A percentile compares a stretch with the other conserved stretches of the same genome.
phyloP scores from a whole-genome alignment of 2,329 filamentous ascomycete species.

The Ceratocystis harringtonii region DNA sequence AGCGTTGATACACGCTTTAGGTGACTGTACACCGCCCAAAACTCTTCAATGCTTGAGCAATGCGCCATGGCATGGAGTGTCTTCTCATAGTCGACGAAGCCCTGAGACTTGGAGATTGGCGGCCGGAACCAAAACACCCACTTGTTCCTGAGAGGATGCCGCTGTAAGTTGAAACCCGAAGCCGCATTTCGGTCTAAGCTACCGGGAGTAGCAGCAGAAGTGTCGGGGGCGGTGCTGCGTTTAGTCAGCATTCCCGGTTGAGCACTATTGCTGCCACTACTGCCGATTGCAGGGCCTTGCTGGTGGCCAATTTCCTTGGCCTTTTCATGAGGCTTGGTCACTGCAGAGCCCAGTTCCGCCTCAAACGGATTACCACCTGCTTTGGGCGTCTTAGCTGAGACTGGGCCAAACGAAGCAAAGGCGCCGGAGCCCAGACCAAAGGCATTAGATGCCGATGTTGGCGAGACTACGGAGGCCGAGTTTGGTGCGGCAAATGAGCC shows the following conservation, averaged over 20 bases:
- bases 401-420: conserved; percentile 71
- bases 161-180: neutral
- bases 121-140: conserved; percentile 98
- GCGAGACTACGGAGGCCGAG: conserved; percentile 56
- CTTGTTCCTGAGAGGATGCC: conserved; percentile 54
- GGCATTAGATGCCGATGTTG: conserved; percentile 63
- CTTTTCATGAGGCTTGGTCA: conserved; percentile 22
- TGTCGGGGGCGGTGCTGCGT: conserved; percentile 25
- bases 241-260: conserved; percentile 25
- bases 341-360: conserved; percentile 40
- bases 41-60: conserved; percentile 73
- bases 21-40: conserved; percentile 79
- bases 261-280: conserved; percentile 32
- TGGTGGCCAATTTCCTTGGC: conserved; percentile 23
- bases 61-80: conserved; percentile 76
- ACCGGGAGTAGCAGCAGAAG: conserved; percentile 15
- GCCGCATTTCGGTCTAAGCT: conserved; percentile 22
- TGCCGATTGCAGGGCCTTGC: conserved; percentile 18
- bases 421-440: conserved; percentile 91
- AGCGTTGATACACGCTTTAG: conserved; percentile 77
- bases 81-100: conserved; percentile 83
- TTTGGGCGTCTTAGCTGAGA: conserved; percentile 64
- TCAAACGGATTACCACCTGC: conserved; percentile 69
- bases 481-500: conserved; percentile 69
- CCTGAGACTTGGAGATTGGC: conserved; percentile 87